Conservation (phyloP, 1,284 basidiomycete species). For the Cutaneotrichosporon sp. region DNA sequence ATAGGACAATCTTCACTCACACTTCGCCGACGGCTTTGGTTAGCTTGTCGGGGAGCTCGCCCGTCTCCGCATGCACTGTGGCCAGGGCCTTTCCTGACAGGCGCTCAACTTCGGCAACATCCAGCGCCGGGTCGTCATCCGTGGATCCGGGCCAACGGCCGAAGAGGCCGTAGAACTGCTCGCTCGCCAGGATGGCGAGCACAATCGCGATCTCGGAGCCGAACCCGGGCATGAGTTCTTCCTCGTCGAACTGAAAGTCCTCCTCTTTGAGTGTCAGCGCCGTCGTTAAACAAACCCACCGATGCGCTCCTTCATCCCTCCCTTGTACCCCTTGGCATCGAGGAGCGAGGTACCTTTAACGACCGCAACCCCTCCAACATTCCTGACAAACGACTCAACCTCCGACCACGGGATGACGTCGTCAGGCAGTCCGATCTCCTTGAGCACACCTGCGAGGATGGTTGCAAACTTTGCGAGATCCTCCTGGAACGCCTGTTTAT, state of each 20-base stretch:
- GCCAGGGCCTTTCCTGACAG: constrained; percentile 23
- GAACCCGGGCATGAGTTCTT: background rate
- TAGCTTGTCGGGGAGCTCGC: constrained; percentile 59
- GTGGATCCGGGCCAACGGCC: constrained; percentile 50
- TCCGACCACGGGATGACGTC: constrained; percentile 53
- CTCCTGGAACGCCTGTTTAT: constrained; percentile 38
- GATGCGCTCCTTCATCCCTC: constrained; percentile 50
- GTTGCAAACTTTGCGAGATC: constrained; percentile 39
- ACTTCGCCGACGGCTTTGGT: constrained; percentile 68
- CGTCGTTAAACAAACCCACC: constrained; percentile 51
- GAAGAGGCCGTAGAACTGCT: constrained; percentile 46
- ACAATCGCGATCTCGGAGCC: constrained; percentile 30
- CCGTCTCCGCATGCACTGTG: constrained; percentile 21
- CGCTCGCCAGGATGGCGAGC: constrained; percentile 50
- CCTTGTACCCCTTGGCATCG: constrained; percentile 54
- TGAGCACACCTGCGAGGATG: constrained; percentile 39
- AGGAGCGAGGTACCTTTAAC: constrained; percentile 67
- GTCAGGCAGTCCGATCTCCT: constrained; percentile 30
- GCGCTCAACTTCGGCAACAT: constrained; percentile 33
- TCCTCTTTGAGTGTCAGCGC: constrained; percentile 3
- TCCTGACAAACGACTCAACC: constrained; percentile 83
- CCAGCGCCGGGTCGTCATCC: constrained; percentile 43
- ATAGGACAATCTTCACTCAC: constrained; percentile 53
- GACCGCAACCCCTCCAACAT: constrained; percentile 74
- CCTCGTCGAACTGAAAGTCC: constrained; percentile 15